Percentiles rank a stretch among this genome's conserved stretches.
Conservation (phyloP, 176 grass and related monocot species). For the Ampelocalamus luodianensis region DNA sequence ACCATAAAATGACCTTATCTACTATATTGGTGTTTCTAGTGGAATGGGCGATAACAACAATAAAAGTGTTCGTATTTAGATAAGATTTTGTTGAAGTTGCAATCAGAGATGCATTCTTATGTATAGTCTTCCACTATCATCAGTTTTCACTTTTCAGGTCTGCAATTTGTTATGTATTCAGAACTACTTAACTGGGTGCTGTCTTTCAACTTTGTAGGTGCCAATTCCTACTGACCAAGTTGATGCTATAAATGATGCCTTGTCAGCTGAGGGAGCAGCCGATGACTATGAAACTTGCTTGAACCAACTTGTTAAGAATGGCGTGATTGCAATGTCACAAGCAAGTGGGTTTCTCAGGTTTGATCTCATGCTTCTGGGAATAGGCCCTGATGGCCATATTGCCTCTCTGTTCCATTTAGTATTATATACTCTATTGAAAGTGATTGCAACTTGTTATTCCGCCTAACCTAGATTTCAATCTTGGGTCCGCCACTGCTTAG, state of each 20-base stretch:
- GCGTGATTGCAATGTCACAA: conserved; percentile 55
- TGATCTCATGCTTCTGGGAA: conserved; percentile 90
- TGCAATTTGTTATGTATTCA: not conserved
- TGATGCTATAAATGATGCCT: conserved; percentile 93
- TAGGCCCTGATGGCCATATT: conserved; percentile 96
- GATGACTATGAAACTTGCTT: conserved; percentile 80
- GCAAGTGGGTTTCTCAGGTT: conserved; percentile 76
- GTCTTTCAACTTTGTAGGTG: conserved; percentile 58
- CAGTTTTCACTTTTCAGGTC: conserved; percentile 4
- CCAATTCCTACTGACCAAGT: conserved; percentile 79
- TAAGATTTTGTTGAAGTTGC: not conserved
- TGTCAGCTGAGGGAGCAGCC: conserved; percentile 84
- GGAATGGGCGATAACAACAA: not conserved
- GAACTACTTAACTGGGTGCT: not conserved
- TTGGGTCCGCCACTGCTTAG: too few relatives aligned
- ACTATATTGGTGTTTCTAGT: not conserved
- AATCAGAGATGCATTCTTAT: conserved; percentile 7
- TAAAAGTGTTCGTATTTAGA: conserved; percentile 6
- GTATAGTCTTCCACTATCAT: not conserved
- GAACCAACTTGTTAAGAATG: conserved; percentile 77
- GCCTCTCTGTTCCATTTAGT: conserved; percentile 98
- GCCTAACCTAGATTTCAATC: too few relatives aligned
- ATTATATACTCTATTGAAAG: too few relatives aligned
- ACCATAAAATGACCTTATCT: not conserved
- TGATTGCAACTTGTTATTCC: too few relatives aligned